These are phyloP conservation scores for Aphanoascus verrucosus DNA, from an alignment of 2,329 filamentous ascomycete genomes.

Conservation along the genomic window DNA sequence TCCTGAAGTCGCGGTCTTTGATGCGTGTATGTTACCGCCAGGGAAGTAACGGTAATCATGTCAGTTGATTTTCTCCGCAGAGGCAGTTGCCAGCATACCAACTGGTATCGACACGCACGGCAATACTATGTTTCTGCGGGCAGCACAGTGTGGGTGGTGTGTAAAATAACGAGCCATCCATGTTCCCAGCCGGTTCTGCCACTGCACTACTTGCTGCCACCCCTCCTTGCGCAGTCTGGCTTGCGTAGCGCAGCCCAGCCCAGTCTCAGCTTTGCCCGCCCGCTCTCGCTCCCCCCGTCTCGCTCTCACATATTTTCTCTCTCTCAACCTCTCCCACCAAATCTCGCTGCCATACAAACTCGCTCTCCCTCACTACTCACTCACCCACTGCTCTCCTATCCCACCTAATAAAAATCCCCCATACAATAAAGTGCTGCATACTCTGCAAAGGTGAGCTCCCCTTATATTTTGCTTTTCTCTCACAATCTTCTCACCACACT, in stretches of 20 bases:
- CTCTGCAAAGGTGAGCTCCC: constrained; percentile 28
- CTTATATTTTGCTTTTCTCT: constrained; percentile 7
- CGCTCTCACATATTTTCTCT: constrained; percentile 26
- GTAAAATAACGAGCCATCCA: constrained; percentile 7
- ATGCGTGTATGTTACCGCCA: not conserved
- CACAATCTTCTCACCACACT: not conserved
- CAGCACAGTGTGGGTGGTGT: not conserved
- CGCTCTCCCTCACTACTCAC: not conserved
- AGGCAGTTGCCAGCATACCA: not conserved
- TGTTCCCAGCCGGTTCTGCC: constrained; percentile 3
- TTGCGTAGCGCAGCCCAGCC: constrained; percentile 4
- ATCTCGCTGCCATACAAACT: constrained; percentile 28
- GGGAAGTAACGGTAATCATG: not conserved
- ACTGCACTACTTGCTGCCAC: not conserved
- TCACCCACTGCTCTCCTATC: constrained; percentile 22
- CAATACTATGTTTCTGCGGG: not conserved
- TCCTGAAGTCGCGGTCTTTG: not conserved
- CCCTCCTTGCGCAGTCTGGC: not conserved
- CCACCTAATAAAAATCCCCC: constrained; percentile 21
- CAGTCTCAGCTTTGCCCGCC: constrained; percentile 10
- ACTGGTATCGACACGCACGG: constrained; percentile 5
- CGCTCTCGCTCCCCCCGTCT: constrained; percentile 21
- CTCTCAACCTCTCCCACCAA: constrained; percentile 24
- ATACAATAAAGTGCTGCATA: constrained; percentile 32
- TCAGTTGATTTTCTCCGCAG: not conserved